Base-by-base conservation (phyloP, 2,329 filamentous ascomycete genomes). In the Fonsecaea multimorphosa region DNA sequence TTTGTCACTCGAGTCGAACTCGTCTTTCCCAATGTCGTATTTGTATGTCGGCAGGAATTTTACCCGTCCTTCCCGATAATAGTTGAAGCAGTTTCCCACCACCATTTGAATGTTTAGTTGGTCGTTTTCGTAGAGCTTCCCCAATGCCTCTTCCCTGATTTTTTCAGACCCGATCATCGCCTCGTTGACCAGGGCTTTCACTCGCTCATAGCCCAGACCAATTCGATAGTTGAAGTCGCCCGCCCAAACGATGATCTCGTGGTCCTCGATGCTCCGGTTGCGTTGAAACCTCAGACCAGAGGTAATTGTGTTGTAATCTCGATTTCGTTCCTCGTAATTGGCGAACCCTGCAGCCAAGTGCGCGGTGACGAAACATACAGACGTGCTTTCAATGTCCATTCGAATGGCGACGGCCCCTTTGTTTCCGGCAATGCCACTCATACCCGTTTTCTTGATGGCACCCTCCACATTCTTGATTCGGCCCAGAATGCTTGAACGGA, bases 141-240 rank as follows among this genome's bases (percentile, higher is more conserved):
- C 40, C 44, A 56, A 51, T 32, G 19, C 53, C 36, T 71, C 66
- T 36, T 71, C 71, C 87, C 83, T 97, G 93, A 74, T 98, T 91
- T 75, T 97, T 96, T 57, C 98, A 80, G 85, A 89, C 63, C 90
- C 91, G 11, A 96, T 82, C 73, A 97, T 90, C 29, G 86, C 83
- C 61, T 86, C 84, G 72, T 89, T 86, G 61, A 97, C 87, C 9
- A 96, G 81, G 34, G 88, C 85, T 70, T 91, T 89, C 7, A 92
- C 91, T 66, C 85, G 88, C 44, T 97, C 92, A 70, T 92, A 88
- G 52, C 85, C 85, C 64, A 98, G 83, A 0, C 93, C 94, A 72
- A 99, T 96, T 19, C 95, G 90, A 78, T 99, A 99, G 76, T 99
- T 99, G 82, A 99, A 99, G 77, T 99, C 95, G 4, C 95, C 95